Base-by-base conservation (phyloP, 2,329 filamentous ascomycete species). In the Onygenales sp. region DNA sequence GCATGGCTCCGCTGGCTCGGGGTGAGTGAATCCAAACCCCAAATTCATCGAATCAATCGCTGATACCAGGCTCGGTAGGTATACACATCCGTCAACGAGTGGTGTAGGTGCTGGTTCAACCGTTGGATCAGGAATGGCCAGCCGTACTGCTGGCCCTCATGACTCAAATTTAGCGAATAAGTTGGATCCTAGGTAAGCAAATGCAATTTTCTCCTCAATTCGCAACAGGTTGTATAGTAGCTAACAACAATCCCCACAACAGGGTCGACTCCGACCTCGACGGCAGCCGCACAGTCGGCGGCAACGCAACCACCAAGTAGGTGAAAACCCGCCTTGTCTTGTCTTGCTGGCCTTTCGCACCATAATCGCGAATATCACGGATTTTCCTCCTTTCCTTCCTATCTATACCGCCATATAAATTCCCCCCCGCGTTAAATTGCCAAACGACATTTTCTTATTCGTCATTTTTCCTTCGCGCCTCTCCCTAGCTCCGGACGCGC, bases 141-240 rank as follows among this genome's bases (percentile, higher is more conserved):
- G 47, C 34, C 52, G n/a, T 17, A 62, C 52, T 39, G 47, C 59
- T 45, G 76, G 77, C 7, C 72, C 73, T 13, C 75, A 80, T 62
- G 59, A 57, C 52, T 71, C 68, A 8, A 70, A 73, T 49, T 6
- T 69, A 9, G 67, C 68, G 14, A 81, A 81, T 64, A 74, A 76
- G 36, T 60, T 65, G 6, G 78, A 81, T 59, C 77, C 77, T n/a
- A 36, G 49, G 49, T 51, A 36, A 51, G 39, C 17, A 14, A 44
- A 4, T 27, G 11, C 21, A 17, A 33, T 6, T 7, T 13, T 11
- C 3, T 6, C 14, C 9, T 8, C 5, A 13, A 4, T 2, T 11
- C 10, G 2, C 3, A 14, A 21, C 32, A 11, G 9, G 1, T 2
- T 8, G 2, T 13, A 2, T 31, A 27, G 5, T n/a, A 33, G n/a